phyloP scores from a whole-genome alignment of 192 early-diverging fungal genomes.

The Gonapodya prolifera region DNA sequence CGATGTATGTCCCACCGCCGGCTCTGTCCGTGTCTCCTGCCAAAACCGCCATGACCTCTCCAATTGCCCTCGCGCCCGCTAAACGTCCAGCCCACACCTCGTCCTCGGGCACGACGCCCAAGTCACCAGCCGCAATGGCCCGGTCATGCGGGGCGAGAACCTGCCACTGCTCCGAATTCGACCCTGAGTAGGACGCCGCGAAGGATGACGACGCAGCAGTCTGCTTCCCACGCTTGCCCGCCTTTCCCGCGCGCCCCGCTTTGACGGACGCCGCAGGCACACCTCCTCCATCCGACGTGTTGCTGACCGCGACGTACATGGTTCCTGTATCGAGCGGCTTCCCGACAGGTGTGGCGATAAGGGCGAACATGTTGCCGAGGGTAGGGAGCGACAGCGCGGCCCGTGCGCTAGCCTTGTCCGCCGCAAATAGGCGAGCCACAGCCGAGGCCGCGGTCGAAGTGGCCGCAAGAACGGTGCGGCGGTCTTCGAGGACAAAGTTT shows the following conservation, averaged over 20 bases:
- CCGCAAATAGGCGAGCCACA: background rate
- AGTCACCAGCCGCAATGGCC: conserved; percentile 84
- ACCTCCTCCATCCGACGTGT: background rate
- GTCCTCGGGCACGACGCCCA: conserved; percentile 63
- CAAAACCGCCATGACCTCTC: conserved; percentile 52
- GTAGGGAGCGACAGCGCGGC: conserved; percentile 20
- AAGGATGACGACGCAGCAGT: background rate
- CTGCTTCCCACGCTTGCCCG: background rate
- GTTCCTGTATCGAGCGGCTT: conserved; percentile 43
- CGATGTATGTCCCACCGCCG: conserved; percentile 29
- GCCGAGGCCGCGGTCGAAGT: background rate
- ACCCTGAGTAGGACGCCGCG: background rate
- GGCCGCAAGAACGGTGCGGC: conserved; percentile 4
- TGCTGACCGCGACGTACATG: conserved; percentile 26
- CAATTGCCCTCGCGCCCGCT: conserved; percentile 62
- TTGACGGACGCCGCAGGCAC: background rate
- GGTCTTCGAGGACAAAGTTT: conserved; percentile 84
- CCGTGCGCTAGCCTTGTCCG: background rate
- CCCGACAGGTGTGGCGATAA: conserved; percentile 79
- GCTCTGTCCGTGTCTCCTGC: conserved; percentile 16
- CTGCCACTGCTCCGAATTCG: background rate
- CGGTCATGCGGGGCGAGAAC: conserved; percentile 54
- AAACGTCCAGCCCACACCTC: conserved; percentile 72
- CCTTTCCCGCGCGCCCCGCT: background rate
- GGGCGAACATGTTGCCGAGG: conserved; percentile 43